These are phyloP conservation scores for Hypoxylon sp. DNA, from an alignment of 2,329 filamentous ascomycete genomes.

Conservation along the genomic window DNA sequence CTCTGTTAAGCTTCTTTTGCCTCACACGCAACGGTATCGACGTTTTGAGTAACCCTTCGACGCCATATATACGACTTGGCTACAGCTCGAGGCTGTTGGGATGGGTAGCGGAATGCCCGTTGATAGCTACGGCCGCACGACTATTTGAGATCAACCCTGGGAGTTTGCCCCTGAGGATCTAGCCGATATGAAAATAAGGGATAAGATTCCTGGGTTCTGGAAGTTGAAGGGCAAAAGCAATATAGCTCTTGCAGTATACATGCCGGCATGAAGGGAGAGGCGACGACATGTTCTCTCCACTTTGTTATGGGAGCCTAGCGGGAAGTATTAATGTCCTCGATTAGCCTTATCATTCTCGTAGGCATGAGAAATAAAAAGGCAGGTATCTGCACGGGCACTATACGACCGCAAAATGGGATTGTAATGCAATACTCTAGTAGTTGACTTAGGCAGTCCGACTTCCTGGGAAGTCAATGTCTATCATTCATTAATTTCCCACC, in stretches of 20 bases:
- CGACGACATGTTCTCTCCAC: not conserved
- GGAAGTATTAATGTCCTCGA: not conserved
- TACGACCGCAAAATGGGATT: not conserved
- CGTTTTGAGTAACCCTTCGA: not conserved
- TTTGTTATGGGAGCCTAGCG: not conserved
- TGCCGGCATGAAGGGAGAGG: not conserved
- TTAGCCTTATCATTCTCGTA: not conserved
- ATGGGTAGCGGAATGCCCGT: conserved; percentile 1
- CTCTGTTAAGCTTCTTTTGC: conserved; percentile 25
- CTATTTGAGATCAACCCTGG: conserved; percentile 11
- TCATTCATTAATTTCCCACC: too few species aligned
- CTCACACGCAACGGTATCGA: conserved; percentile 23
- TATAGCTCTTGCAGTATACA: conserved; percentile 1
- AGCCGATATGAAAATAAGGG: conserved; percentile 3
- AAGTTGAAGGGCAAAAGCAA: conserved; percentile 5
- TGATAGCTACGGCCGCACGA: conserved; percentile 24
- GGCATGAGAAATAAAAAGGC: not conserved
- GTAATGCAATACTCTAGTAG: not conserved
- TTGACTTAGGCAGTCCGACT: too few species aligned
- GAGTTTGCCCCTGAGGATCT: conserved; percentile 6
- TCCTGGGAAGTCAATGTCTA: too few species aligned
- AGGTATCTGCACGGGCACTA: not conserved
- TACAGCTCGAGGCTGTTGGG: conserved; percentile 11
- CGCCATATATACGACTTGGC: conserved; percentile 19
- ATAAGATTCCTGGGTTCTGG: conserved; percentile 4